A percentile compares a stretch with the other conserved stretches of the same genome.
These are phyloP conservation scores for Cyberlindnera galapagoensis DNA, from an alignment of 805 yeast species.

Conservation along the genomic window DNA sequence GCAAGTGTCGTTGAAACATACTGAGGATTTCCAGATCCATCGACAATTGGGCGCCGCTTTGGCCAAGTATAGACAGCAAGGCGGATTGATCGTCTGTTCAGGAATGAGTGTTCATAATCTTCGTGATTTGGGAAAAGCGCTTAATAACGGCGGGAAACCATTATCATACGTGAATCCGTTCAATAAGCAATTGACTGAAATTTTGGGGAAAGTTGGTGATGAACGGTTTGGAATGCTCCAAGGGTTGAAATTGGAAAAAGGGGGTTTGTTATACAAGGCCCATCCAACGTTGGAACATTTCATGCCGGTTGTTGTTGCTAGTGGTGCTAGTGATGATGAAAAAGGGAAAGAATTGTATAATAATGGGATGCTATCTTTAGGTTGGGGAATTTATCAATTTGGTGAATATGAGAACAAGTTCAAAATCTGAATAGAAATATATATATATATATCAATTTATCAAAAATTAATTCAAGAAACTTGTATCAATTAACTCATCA, in stretches of 20 bases:
- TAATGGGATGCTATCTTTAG: conserved; percentile 40
- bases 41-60: conserved; percentile 52
- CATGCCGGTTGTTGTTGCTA: conserved; percentile 57
- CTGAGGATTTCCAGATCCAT: conserved; percentile 37
- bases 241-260: conserved; percentile 25
- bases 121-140: conserved; percentile 39
- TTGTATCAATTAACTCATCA: too few relatives aligned
- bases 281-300: conserved; percentile 80
- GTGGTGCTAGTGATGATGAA: conserved; percentile 40
- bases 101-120: conserved; percentile 82
- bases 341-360: conserved; percentile 41
- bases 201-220: conserved; percentile 28
- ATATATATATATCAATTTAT: too few relatives aligned
- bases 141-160: conserved; percentile 15
- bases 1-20: conserved; percentile 31
- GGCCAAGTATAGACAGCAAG: conserved; percentile 42
- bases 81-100: conserved; percentile 52
- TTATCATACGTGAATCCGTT: conserved; percentile 49
- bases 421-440: conserved; percentile 1
- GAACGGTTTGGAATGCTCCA: conserved; percentile 33
- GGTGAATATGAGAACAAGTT: conserved; percentile 21
- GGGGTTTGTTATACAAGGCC: conserved; percentile 39
- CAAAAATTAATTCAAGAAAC: too few relatives aligned
- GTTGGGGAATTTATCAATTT: conserved; percentile 65
- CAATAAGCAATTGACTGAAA: conserved; percentile 37